Conservation (phyloP, 495 filamentous ascomycete species). For the Achaetomiella virescens region DNA sequence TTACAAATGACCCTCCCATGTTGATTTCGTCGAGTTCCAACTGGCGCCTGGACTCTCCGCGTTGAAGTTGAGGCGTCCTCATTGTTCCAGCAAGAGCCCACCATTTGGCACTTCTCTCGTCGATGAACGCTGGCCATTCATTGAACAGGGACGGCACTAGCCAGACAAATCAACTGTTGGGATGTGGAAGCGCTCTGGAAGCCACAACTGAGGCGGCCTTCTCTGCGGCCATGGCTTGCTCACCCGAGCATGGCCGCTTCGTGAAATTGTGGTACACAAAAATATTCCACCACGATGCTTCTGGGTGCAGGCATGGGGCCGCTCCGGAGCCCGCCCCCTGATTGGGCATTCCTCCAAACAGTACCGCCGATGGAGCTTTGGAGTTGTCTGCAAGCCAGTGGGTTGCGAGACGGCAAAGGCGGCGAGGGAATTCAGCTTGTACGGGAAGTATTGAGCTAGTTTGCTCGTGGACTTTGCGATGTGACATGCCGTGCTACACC, state of each 20-base stretch:
- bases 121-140: too few species aligned
- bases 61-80: too few species aligned
- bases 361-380: slow-evolving; percentile 9
- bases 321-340: slow-evolving; percentile 1
- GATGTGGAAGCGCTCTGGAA: slow-evolving; percentile 11
- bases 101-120: slow-evolving; percentile 2
- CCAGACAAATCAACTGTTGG: slow-evolving; percentile 5
- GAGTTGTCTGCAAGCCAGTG: slow-evolving; percentile 6
- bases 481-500: neutral
- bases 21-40: too few species aligned
- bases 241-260: neutral
- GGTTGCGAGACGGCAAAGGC: slow-evolving; percentile 16
- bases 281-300: slow-evolving; percentile 7
- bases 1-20: too few species aligned
- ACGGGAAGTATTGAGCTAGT: neutral
- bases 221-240: neutral
- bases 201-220: slow-evolving; percentile 9
- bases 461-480: neutral
- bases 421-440: slow-evolving; percentile 4
- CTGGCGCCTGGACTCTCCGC: neutral
- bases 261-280: slow-evolving; percentile 17
- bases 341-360: slow-evolving; percentile 1
- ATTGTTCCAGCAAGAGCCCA: too few species aligned
- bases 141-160: slow-evolving; percentile 10
- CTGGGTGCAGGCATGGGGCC: slow-evolving; percentile 4